Base-by-base conservation (phyloP, 495 filamentous ascomycete genomes). In the Xylaria scruposa region DNA sequence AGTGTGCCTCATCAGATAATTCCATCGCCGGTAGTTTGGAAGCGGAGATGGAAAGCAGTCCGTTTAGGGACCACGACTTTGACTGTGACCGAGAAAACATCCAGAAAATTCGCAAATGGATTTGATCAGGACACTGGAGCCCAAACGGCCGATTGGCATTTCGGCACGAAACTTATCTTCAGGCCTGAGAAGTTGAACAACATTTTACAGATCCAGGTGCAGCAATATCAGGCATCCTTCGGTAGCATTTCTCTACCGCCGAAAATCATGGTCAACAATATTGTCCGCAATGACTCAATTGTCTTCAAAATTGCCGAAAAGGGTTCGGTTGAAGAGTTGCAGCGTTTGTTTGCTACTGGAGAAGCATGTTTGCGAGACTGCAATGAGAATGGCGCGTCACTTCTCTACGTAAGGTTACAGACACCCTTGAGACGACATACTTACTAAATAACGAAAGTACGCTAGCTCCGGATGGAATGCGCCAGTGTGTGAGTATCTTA, bases 351-450 rank as follows among this genome's bases (percentile, higher is more conserved):
- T 63, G 60, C 60, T 15, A 29, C 31, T 63, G 60, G 60, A 38
- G 12, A 63, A 63, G 60, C 60, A n/a, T 10, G 60, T 46, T 29
- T 63, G 29, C 60, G 44, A 42, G 60, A 63, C 44, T 63, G 60
- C 60, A 46, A 63, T 42, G 60, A 63, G 44, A 63, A 63, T 63
- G 36, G 36, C 36, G 60, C 60, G 36, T 63, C 60, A 63, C 60
- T 63, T 63, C 36, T 63, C 29, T 63, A 42, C 44, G 60, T 42
- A 63, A 42, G 60, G 15, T 9, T 12, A 46, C 29, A 7, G 4
- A 19, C 51, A 54, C 51, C 24, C 51, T 4, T 26, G 10, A 54
- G 26, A 54, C 26, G 61, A 44, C 5, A 44, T 24, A 40, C 46
- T 65, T 65, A 46, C 61, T 65, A 31, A 65, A 47, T 12, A 38